Evolutionary conservation across 495 filamentous ascomycete genomes (phyloP), one percentile per base, ranked within the genome.

Genomic region (Penicillium maclennaniae): DNA sequence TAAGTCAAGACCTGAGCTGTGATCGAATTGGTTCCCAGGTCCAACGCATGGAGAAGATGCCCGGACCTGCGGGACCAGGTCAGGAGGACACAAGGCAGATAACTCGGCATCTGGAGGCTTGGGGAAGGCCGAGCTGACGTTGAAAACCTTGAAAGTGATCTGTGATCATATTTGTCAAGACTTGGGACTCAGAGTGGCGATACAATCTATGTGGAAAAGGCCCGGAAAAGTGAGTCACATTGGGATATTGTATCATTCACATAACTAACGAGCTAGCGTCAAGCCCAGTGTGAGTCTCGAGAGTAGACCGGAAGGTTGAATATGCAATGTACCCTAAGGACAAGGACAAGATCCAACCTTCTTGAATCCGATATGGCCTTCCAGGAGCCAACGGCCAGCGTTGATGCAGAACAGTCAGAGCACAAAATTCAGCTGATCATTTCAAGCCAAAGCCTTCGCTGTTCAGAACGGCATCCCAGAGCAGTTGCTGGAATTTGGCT

Each of bases 381-480:
- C 12, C n/a, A 26, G 10, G 45, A 49, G 9, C 28, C 43, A 51
- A 52, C 44, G 56, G 39, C 56, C 56, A 51, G 56, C 56, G 52
- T 56, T 31, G 41, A 19, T 51, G 25, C 27, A 51, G 48, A 53
- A 34, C 23, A 38, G 10, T 27, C 42, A 55, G 26, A 34, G 45
- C 44, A 31, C 50, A 55, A 51, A 7, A 17, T 7, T 37, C 43
- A 28, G 34, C 44, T 28, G 31, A 27, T 62, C 57, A 96, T 70
- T 92, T 96, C 71, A 97, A 74, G 37, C 92, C 92, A 79, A 97
- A 97, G 41, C 92, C 92, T 66, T 96, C 91, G 60, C 92, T 95
- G 68, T 92, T 92, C 55, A 80, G 72, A 38, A 97, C 91, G 12
- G 92, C 92, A 61, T 82, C 79, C 89, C 91, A 96, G 21, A 97